Base-by-base conservation (phyloP, 1,284 basidiomycete species). In the Ustilago tritici region DNA sequence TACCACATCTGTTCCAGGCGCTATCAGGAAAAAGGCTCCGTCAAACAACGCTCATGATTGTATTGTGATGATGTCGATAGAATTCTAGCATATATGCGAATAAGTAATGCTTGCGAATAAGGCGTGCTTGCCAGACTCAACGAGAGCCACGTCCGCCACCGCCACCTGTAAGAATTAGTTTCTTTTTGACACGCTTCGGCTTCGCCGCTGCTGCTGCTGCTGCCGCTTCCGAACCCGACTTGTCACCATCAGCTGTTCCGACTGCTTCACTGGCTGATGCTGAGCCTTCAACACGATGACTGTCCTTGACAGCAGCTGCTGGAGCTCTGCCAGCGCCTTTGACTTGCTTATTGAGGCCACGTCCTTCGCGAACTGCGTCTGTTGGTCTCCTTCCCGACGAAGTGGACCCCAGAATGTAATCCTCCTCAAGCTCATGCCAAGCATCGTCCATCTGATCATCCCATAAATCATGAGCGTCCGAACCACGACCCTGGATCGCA, bases 341-440 rank as follows among this genome's bases (percentile, higher is more conserved):
- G 58, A 35, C 19, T 57, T 46, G 77, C 46, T 60, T 52, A 49
- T 76, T 80, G 36, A 75, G 52, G 8, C 75, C 76, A 10, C 78
- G 49, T 0, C 78, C 64, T 32, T 73, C 72, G 3, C 58, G 54
- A 34, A 61, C 59, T 23, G 70, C 60, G 23, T 56, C 68, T 23
- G 58, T 69, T 32, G 61, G 74, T 56, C 55, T 57, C 7, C 74
- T 53, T 32, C 69, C 74, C 14, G 70, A 72, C n/a, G 14, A 46
- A 2, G 67, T 70, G 3, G 76, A 74, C 23, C 81, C 79, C n/a
- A 82, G 43, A 52, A 82, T 81, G n/a, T 74, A 81, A 34, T 82
- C 82, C 32, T 83, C 82, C 54, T 85, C 84, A 17, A 85, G 68
- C 68, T 84, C 82, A 23, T 79, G 75, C 83, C 83, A 85, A 17